phyloP scores from a whole-genome alignment of 192 early-diverging fungal genomes.

The Borealophlyctis nickersoniae region DNA sequence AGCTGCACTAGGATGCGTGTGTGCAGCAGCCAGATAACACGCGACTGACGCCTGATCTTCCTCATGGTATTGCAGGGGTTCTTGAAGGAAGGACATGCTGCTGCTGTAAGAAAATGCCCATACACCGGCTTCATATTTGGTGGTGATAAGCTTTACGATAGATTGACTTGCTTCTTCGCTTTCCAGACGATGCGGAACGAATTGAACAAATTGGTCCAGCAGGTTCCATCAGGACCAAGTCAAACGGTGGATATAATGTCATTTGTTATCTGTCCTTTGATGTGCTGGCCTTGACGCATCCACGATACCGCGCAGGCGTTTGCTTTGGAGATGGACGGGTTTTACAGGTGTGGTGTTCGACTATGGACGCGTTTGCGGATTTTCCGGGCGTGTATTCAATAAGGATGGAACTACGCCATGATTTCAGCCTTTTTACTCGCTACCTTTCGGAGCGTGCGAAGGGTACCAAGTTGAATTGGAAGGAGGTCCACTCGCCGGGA shows the following conservation, averaged over 20 bases:
- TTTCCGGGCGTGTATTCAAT: too few species aligned
- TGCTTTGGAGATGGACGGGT: conserved; percentile 47
- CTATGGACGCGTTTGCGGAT: too few species aligned
- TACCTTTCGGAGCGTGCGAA: conserved; percentile 76
- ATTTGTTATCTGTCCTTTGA: not conserved
- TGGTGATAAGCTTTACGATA: not conserved
- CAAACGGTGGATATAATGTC: conserved; percentile 28
- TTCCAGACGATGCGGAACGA: conserved; percentile 75
- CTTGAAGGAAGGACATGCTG: too few species aligned
- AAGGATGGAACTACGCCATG: too few species aligned
- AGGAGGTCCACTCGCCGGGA: not conserved
- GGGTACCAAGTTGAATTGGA: conserved; percentile 62
- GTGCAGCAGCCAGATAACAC: not conserved
- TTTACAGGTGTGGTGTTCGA: conserved; percentile 46
- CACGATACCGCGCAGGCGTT: conserved; percentile 41
- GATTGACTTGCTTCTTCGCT: conserved; percentile 29
- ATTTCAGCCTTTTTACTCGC: conserved; percentile 53
- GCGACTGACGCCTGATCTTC: not conserved
- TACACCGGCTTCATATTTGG: too few species aligned
- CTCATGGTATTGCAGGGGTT: too few species aligned
- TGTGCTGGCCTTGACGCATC: conserved; percentile 5
- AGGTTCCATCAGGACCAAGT: conserved; percentile 54
- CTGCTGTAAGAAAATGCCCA: too few species aligned
- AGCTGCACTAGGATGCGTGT: not conserved
- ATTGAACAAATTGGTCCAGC: conserved; percentile 57